Evolutionary conservation across 2,329 filamentous ascomycete species (phyloP).

Genomic region (Penicillium nordicum): DNA sequence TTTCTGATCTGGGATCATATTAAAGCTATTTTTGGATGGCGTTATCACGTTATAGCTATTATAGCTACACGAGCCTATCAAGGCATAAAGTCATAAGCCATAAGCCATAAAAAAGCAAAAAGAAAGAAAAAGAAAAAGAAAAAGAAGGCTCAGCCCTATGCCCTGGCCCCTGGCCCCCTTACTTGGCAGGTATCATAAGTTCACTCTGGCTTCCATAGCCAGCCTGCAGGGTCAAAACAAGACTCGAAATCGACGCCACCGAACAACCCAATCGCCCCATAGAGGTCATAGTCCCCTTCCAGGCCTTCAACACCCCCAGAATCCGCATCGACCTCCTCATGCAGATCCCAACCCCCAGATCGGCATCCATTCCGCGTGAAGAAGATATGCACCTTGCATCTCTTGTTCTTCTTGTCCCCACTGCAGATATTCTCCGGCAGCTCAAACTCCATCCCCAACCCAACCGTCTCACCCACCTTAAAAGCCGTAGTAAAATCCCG

Average conservation of each 20-base stretch:
- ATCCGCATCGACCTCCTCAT: conserved; percentile 57
- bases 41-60: background rate
- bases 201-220: conserved; percentile 41
- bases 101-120: background rate
- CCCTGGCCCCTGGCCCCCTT: background rate
- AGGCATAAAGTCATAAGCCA: background rate
- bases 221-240: conserved; percentile 48
- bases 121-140: background rate
- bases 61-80: background rate
- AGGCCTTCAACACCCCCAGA: conserved; percentile 62
- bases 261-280: conserved; percentile 59
- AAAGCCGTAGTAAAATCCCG: conserved; percentile 56
- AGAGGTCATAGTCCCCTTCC: conserved; percentile 64
- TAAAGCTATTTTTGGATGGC: too few relatives aligned
- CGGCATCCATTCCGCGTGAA: conserved; percentile 57
- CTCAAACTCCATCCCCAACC: conserved; percentile 56
- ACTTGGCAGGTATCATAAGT: background rate
- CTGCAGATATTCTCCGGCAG: conserved; percentile 37
- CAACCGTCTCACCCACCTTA: conserved; percentile 53
- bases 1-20: background rate
- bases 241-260: conserved; percentile 61
- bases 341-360: conserved; percentile 56
- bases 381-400: conserved; percentile 52
- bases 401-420: conserved; percentile 26
- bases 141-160: conserved; percentile 12